These are phyloP conservation scores for Ceratobasidium sp. DNA, from an alignment of 1,284 basidiomycete genomes.

Conservation along the genomic window DNA sequence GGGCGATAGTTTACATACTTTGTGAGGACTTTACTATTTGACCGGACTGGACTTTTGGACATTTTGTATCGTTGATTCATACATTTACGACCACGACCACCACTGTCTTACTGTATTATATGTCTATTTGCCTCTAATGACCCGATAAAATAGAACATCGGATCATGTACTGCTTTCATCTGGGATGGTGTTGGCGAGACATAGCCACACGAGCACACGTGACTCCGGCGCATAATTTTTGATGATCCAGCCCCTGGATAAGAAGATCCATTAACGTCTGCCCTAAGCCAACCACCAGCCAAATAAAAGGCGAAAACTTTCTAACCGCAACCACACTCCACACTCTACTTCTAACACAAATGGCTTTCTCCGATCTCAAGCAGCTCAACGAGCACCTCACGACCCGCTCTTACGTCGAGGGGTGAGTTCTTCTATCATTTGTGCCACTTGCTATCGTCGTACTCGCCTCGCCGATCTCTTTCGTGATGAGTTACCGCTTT, in stretches of 20 bases:
- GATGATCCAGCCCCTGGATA: conserved; percentile 23
- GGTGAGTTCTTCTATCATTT: conserved; percentile 71
- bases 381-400: conserved; percentile 89
- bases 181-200: background rate
- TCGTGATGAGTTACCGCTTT: conserved; percentile 88
- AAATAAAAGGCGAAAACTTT: conserved; percentile 23
- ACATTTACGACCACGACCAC: background rate
- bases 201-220: conserved; percentile 15
- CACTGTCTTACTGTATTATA: too few species aligned
- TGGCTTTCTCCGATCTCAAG: conserved; percentile 66
- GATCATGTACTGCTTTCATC: too few species aligned
- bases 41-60: conserved; percentile 12
- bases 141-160: too few species aligned
- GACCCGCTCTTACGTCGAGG: conserved; percentile 90
- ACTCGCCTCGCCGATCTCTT: conserved; percentile 51
- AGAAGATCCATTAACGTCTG: conserved; percentile 14
- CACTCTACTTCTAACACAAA: conserved; percentile 25
- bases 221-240: conserved; percentile 41
- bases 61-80: background rate
- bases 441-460: conserved; percentile 50
- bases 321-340: background rate
- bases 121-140: too few species aligned
- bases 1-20: conserved; percentile 2
- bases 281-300: conserved; percentile 31
- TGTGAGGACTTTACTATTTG: background rate